Conservation (phyloP, 768 basidiomycete genomes). For the Gymnopilus junonius region DNA sequence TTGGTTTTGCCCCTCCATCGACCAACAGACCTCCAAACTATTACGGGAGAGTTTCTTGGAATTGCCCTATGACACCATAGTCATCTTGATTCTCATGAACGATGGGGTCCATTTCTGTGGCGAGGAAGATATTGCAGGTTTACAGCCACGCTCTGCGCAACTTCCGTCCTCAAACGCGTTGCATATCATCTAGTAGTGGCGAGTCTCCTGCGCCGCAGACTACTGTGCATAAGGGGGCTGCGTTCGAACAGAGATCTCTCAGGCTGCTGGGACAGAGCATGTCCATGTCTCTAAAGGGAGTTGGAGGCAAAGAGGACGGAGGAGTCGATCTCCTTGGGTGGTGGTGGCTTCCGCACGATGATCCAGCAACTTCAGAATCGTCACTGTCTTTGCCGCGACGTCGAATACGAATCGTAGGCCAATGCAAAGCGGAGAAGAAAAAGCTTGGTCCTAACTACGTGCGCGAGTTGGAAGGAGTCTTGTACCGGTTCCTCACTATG, state of each 20-base stretch:
- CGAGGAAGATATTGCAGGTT: not conserved
- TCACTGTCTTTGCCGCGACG: constrained; percentile 29
- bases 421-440: constrained; percentile 92
- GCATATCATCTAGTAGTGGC: not conserved
- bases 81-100: not conserved
- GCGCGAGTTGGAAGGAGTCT: constrained; percentile 91
- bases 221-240: constrained; percentile 67
- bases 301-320: constrained; percentile 90
- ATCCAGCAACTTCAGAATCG: not conserved
- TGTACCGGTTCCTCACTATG: constrained; percentile 49
- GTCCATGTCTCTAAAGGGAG: constrained; percentile 79
- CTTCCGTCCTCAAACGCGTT: not conserved
- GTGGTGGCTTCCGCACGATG: constrained; percentile 74
- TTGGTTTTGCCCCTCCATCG: not conserved
- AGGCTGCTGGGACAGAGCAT: constrained; percentile 62
- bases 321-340: constrained; percentile 89
- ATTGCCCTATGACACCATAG: not conserved
- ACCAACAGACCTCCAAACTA: not conserved
- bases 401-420: constrained; percentile 77
- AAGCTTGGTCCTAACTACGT: constrained; percentile 80
- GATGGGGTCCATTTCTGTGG: not conserved
- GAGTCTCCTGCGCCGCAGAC: constrained; percentile 33
- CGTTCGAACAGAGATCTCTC: constrained; percentile 76
- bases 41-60: not conserved
- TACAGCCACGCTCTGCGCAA: not conserved